Conservation (phyloP, 2,329 filamentous ascomycete genomes). For the Chaetothyriales sp. region DNA sequence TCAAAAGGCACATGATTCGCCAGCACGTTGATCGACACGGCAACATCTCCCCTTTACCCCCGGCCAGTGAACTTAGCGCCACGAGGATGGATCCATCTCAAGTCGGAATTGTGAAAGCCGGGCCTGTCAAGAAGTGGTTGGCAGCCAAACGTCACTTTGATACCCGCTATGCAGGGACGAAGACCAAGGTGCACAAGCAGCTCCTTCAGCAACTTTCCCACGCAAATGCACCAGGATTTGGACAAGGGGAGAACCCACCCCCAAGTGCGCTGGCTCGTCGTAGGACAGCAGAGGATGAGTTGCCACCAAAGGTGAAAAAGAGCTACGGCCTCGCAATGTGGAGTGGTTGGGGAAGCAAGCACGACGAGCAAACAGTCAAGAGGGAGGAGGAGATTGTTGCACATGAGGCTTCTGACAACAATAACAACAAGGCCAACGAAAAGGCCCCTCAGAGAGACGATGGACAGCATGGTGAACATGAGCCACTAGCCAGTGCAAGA, state of each 20-base stretch:
- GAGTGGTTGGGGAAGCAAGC: slow-evolving; percentile 76
- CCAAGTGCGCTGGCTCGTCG: slow-evolving; percentile 68
- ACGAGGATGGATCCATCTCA: slow-evolving; percentile 48
- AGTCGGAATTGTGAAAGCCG: slow-evolving; percentile 66
- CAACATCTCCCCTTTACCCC: slow-evolving; percentile 51
- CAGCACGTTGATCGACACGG: slow-evolving; percentile 73
- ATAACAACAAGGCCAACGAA: neutral
- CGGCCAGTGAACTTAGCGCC: slow-evolving; percentile 48
- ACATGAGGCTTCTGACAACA: no score
- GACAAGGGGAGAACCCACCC: slow-evolving; percentile 60
- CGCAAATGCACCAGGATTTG: slow-evolving; percentile 53
- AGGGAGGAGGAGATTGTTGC: slow-evolving; percentile 14
- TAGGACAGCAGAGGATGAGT: slow-evolving; percentile 36
- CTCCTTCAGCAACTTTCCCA: slow-evolving; percentile 56
- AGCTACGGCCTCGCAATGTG: slow-evolving; percentile 69
- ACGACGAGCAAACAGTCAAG: slow-evolving; percentile 59
- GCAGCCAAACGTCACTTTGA: slow-evolving; percentile 59
- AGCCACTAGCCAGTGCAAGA: neutral
- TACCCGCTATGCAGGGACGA: slow-evolving; percentile 51
- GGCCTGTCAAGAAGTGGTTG: slow-evolving; percentile 72
- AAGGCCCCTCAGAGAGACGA: neutral
- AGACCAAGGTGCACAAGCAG: slow-evolving; percentile 56
- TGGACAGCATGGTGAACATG: neutral
- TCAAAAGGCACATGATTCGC: slow-evolving; percentile 78
- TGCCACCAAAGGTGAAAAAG: slow-evolving; percentile 42